Evolutionary conservation across 495 filamentous ascomycete species (phyloP).

Genomic region (Choiromyces venosus): DNA sequence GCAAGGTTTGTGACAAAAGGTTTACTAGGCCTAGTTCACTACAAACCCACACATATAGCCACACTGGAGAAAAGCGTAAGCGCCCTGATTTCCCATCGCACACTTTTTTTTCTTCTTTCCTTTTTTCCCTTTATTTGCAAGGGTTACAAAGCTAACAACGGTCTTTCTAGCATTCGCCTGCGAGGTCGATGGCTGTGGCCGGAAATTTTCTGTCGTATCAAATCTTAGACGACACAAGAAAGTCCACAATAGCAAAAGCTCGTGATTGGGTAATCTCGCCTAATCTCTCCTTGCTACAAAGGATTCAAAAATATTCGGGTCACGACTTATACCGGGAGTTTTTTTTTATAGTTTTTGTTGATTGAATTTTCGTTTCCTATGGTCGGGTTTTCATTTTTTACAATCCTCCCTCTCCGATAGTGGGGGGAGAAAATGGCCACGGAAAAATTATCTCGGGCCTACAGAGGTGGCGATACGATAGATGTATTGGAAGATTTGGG

Average conservation of each 20-base stretch:
- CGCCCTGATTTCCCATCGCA: slow-evolving; percentile 34
- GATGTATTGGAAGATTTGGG: slow-evolving; percentile 12
- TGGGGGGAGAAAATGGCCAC: neutral
- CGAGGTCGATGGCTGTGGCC: slow-evolving; percentile 89
- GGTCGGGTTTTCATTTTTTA: neutral
- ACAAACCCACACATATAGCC: slow-evolving; percentile 98
- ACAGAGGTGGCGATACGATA: neutral
- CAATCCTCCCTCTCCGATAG: neutral
- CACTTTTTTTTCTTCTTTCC: neutral
- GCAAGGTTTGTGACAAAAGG: slow-evolving; percentile 98
- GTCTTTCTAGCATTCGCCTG: slow-evolving; percentile 71
- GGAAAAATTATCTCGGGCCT: neutral
- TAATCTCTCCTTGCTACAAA: slow-evolving; percentile 20
- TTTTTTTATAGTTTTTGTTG: slow-evolving; percentile 34
- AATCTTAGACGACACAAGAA: slow-evolving; percentile 93
- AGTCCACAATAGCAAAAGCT: slow-evolving; percentile 80
- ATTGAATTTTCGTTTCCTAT: slow-evolving; percentile 33
- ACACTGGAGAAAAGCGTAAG: slow-evolving; percentile 98
- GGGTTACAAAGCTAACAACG: slow-evolving; percentile 16
- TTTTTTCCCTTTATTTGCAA: slow-evolving; percentile 1
- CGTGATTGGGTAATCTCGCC: slow-evolving; percentile 24
- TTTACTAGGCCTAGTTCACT: slow-evolving; percentile 95
- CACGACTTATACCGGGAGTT: slow-evolving; percentile 25
- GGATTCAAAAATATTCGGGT: slow-evolving; percentile 6
- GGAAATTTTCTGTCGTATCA: slow-evolving; percentile 96